A percentile compares a stretch with the other conserved stretches of the same genome.
Conservation (phyloP, 2,329 filamentous ascomycete genomes). For the Penicillium frequentans region DNA sequence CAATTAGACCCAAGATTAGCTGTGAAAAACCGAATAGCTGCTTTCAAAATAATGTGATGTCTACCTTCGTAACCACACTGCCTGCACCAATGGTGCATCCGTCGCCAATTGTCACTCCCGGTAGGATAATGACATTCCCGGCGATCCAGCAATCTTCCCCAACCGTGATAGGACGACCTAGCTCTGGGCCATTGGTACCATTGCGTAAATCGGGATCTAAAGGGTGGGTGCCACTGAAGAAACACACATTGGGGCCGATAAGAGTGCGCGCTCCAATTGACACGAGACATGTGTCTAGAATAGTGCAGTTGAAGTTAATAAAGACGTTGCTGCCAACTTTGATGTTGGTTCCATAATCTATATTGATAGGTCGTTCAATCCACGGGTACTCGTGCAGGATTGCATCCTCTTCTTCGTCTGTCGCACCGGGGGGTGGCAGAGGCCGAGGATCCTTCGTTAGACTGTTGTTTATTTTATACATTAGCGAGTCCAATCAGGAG, state of each 20-base stretch:
- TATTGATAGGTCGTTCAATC: slow-evolving; percentile 65
- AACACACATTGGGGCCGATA: slow-evolving; percentile 71
- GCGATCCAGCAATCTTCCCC: slow-evolving; percentile 80
- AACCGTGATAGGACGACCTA: slow-evolving; percentile 69
- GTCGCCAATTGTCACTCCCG: slow-evolving; percentile 73
- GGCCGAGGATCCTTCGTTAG: neutral
- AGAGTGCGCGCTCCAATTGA: slow-evolving; percentile 73
- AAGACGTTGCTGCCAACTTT: slow-evolving; percentile 69
- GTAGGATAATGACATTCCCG: slow-evolving; percentile 67
- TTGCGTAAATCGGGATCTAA: slow-evolving; percentile 70
- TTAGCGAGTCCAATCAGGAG: neutral
- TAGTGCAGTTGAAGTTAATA: slow-evolving; percentile 71
- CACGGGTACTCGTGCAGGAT: slow-evolving; percentile 16
- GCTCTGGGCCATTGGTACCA: slow-evolving; percentile 70
- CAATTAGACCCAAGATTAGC: neutral
- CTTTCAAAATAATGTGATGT: neutral
- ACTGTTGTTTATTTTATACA: slow-evolving; percentile 26
- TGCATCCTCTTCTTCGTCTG: slow-evolving; percentile 15
- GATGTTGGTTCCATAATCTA: slow-evolving; percentile 76
- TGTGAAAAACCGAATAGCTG: neutral
- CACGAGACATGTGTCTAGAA: slow-evolving; percentile 73
- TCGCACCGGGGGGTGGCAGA: slow-evolving; percentile 2
- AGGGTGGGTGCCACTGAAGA: slow-evolving; percentile 74
- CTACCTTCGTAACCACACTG: slow-evolving; percentile 63
- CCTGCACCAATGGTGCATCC: slow-evolving; percentile 74